Percentiles rank a stretch among this genome's conserved stretches.
Evolutionary conservation across 345 rosid species (phyloP).

Genomic region (Zanthoxylum bungeanum): DNA sequence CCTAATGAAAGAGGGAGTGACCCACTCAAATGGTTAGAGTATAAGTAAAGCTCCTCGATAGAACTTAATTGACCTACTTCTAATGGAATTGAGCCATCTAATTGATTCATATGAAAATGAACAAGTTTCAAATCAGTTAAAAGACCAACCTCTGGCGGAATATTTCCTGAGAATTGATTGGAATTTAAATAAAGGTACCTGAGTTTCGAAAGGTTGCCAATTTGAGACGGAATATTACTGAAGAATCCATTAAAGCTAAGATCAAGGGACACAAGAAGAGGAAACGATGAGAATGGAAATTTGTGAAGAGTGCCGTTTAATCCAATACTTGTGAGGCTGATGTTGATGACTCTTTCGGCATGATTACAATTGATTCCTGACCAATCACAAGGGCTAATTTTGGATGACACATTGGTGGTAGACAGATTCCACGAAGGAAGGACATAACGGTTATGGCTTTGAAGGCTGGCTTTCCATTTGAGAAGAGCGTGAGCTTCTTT

Average conservation of each 20-base stretch:
- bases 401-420: too few relatives aligned
- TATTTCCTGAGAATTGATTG: not conserved
- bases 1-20: not conserved
- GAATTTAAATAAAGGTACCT: not conserved
- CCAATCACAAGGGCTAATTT: not conserved
- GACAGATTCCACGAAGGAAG: not conserved
- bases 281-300: not conserved
- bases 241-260: constrained; percentile 1
- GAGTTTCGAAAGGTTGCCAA: not conserved
- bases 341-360: not conserved
- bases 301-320: not conserved
- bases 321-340: not conserved
- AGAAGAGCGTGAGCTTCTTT: constrained; percentile 21
- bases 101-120: constrained; percentile 3
- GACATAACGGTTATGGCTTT: constrained; percentile 7
- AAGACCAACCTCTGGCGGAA: constrained; percentile 21
- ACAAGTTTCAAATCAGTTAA: constrained; percentile 15
- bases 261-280: not conserved
- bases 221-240: constrained; percentile 6
- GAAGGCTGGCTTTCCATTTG: constrained; percentile 23
- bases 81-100: constrained; percentile 18
- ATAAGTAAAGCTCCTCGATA: not conserved
- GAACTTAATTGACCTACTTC: constrained; percentile 5
- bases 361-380: not conserved
- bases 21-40: constrained; percentile 15